A percentile compares a stretch with the other conserved stretches of the same genome.
Conservation (phyloP, 2,329 filamentous ascomycete species). For the Alternaria infectoria region DNA sequence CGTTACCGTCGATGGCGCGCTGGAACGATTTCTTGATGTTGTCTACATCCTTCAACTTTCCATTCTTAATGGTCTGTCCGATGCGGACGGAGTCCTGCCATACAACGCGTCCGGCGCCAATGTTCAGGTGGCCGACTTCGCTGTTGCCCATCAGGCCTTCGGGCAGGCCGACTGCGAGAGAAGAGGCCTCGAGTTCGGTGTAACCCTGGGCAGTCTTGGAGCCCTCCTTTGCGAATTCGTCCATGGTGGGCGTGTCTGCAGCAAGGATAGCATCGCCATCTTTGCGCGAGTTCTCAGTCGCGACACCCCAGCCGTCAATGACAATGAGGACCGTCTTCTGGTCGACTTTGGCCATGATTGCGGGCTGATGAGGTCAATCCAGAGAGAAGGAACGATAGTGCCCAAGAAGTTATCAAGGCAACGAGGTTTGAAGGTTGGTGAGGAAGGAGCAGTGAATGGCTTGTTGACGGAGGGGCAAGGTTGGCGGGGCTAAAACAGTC, state of each 20-base stretch:
- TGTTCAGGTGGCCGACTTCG: conserved; percentile 98
- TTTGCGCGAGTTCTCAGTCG: conserved; percentile 78
- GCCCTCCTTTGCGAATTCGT: conserved; percentile 71
- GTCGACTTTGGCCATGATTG: conserved; percentile 69
- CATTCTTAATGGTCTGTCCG: conserved; percentile 88
- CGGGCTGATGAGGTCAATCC: conserved; percentile 21
- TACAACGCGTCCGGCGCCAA: conserved; percentile 94
- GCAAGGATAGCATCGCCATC: conserved; percentile 94
- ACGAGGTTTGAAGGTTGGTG: neutral
- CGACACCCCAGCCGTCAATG: conserved; percentile 98
- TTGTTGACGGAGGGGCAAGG: conserved; percentile 36
- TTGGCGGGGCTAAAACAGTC: conserved; percentile 24
- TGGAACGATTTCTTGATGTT: conserved; percentile 81
- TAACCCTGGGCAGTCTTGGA: conserved; percentile 82
- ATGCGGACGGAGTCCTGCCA: conserved; percentile 97
- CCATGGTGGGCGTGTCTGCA: conserved; percentile 94
- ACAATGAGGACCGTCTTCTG: conserved; percentile 82
- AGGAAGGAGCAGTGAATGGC: conserved; percentile 13
- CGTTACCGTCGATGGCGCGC: conserved; percentile 83
- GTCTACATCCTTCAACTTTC: conserved; percentile 75
- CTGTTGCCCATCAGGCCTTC: conserved; percentile 99
- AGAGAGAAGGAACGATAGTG: neutral
- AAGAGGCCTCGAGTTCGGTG: conserved; percentile 93
- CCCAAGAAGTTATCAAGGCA: neutral
- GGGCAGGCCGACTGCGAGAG: conserved; percentile 90